Evolutionary conservation across 2,329 filamentous ascomycete genomes (phyloP), one percentile per base, ranked within the genome.

Genomic region (Alternaria sp.): DNA sequence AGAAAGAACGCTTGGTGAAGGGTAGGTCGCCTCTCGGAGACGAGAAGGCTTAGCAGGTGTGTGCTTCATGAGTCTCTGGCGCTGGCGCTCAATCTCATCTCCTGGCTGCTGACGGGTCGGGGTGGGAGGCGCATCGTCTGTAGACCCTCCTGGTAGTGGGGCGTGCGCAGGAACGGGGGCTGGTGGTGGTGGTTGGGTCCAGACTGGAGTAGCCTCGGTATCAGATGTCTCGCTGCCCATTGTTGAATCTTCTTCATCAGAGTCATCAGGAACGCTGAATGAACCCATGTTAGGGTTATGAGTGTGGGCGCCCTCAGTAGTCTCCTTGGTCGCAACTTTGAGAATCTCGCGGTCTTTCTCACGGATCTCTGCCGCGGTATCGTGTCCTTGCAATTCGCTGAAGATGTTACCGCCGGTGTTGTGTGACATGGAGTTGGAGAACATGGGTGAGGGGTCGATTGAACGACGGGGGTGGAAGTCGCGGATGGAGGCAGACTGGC

Each of bases 151-250:
- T 30, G 75, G 75, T 18, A 78, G 63, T 3, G 72, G 69, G 12
- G 72, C 72, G 54, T 78, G 75, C 14, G 75, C 69, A 11, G 76
- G 75, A 9, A 70, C 72, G 9, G 77, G 76, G 24, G 76, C 67
- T 2, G 76, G 75, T 7, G 75, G 77, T 12, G 77, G 77, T 20
- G 72, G 59, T 51, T 78, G 74, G 1, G 75, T 77, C 72, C 73
- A 77, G 30, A 72, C 59, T 34, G 62, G 67, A 32, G 65, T 56
- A 12, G 57, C 61, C 22, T 64, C 62, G n/a, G 60, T 61, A n/a
- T 58, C 58, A n/a, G 66, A 55, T 26, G 59, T 62, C 26, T 70
- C 66, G 49, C 63, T 63, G 9, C 55, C 59, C 16, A 61, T 59
- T 12, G 61, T 57, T 1, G 56, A 52, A 20, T 70, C 64, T 2